These are phyloP conservation scores for Coniferiporia weirii DNA, from an alignment of 1,284 basidiomycete species.

Conservation along the genomic window DNA sequence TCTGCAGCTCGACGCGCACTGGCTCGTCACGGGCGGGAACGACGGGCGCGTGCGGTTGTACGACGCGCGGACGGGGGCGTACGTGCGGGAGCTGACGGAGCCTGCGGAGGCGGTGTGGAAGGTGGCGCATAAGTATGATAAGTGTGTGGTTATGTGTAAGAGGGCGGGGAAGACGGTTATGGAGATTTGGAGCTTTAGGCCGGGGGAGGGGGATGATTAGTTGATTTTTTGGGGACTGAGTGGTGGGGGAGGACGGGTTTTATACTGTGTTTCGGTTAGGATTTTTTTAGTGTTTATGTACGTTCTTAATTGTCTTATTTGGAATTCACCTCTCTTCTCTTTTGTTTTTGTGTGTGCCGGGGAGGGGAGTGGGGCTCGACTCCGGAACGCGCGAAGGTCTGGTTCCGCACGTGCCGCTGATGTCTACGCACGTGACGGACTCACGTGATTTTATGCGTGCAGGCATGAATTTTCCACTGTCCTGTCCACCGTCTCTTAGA, in stretches of 20 bases:
- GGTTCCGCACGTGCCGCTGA: too few species aligned
- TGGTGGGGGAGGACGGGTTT: background rate
- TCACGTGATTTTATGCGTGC: too few species aligned
- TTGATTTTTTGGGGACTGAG: background rate
- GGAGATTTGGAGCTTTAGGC: slow-evolving; percentile 77
- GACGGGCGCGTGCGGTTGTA: slow-evolving; percentile 90
- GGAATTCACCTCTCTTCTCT: background rate
- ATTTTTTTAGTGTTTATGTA: too few species aligned
- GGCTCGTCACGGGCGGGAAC: slow-evolving; percentile 81
- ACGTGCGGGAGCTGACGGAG: slow-evolving; percentile 73
- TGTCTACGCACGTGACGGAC: too few species aligned
- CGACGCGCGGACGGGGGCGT: slow-evolving; percentile 65
- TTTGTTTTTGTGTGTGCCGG: background rate
- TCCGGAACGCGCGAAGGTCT: too few species aligned
- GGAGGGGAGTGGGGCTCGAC: too few species aligned
- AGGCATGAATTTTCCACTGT: too few species aligned
- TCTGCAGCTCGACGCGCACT: slow-evolving; percentile 82
- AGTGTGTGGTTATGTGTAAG: slow-evolving; percentile 80
- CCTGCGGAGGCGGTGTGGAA: slow-evolving; percentile 87
- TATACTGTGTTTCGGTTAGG: too few species aligned
- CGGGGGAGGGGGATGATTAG: slow-evolving; percentile 28
- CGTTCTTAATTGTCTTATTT: too few species aligned
- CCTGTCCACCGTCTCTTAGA: too few species aligned
- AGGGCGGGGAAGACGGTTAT: slow-evolving; percentile 83
- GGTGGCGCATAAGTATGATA: slow-evolving; percentile 73